phyloP scores from a whole-genome alignment of 495 filamentous ascomycete species.

The Chaetomium cochliodes region DNA sequence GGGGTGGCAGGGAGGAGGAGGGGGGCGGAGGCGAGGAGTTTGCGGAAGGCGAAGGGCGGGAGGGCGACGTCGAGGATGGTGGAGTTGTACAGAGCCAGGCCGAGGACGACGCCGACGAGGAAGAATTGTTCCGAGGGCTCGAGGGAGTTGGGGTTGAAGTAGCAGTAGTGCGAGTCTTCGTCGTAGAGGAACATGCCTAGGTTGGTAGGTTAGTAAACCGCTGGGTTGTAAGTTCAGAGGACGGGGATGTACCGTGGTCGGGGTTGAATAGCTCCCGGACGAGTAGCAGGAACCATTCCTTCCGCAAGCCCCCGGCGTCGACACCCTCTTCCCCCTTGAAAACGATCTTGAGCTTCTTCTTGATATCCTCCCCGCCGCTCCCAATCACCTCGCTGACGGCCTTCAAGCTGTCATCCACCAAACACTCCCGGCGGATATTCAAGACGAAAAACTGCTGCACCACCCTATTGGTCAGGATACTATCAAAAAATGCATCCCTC shows the following conservation, averaged over 20 bases:
- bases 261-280: conserved; percentile 92
- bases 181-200: conserved; percentile 88
- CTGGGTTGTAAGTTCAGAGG: neutral
- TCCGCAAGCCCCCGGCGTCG: conserved; percentile 86
- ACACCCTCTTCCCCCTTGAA: conserved; percentile 90
- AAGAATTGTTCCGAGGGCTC: conserved; percentile 95
- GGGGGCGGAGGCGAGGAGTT: conserved; percentile 73
- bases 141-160: conserved; percentile 90
- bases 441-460: conserved; percentile 80
- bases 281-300: conserved; percentile 94
- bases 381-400: conserved; percentile 86
- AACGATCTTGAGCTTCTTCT: conserved; percentile 85
- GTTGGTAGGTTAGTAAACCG: conserved; percentile 15
- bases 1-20: conserved; percentile 45
- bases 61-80: conserved; percentile 90
- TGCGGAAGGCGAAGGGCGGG: conserved; percentile 90
- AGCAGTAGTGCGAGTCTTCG: conserved; percentile 90
- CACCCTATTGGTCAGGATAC: conserved; percentile 69
- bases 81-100: conserved; percentile 93
- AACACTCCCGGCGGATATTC: conserved; percentile 77
- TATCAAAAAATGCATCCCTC: conserved; percentile 87
- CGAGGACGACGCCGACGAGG: conserved; percentile 82
- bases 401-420: conserved; percentile 87
- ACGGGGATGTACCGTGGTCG: conserved; percentile 66
- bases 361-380: conserved; percentile 80